phyloP scores from a whole-genome alignment of 2,329 filamentous ascomycete genomes.

The Lasiodiplodia hormozganensis region DNA sequence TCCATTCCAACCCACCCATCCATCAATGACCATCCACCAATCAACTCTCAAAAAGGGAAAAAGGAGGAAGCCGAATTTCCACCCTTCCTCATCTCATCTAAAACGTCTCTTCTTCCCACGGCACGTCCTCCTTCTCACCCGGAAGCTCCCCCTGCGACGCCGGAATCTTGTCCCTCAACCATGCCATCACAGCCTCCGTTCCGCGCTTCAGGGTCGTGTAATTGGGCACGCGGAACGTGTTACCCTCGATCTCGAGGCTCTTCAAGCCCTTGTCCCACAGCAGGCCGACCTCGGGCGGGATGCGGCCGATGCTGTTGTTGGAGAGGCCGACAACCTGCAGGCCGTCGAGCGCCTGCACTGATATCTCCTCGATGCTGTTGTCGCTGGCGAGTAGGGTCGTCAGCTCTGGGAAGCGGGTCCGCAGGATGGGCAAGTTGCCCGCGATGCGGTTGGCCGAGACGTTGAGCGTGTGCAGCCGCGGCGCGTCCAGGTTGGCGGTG shows the following conservation, averaged over 20 bases:
- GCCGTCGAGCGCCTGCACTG: slow-evolving; percentile 75
- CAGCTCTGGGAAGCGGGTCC: slow-evolving; percentile 72
- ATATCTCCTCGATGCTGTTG: slow-evolving; percentile 77
- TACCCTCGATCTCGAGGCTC: slow-evolving; percentile 79
- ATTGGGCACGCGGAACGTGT: slow-evolving; percentile 85
- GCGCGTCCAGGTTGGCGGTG: slow-evolving; percentile 71
- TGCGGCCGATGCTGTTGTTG: slow-evolving; percentile 83
- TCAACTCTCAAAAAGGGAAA: neutral
- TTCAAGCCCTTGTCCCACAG: slow-evolving; percentile 68
- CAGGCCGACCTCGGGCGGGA: slow-evolving; percentile 82
- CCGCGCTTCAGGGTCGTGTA: slow-evolving; percentile 85
- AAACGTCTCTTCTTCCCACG: slow-evolving; percentile 15
- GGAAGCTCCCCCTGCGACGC: slow-evolving; percentile 24
- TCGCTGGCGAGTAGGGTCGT: slow-evolving; percentile 75
- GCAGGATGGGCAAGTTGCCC: slow-evolving; percentile 69
- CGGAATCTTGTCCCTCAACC: slow-evolving; percentile 77
- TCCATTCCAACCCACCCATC: neutral
- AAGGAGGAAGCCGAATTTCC: neutral
- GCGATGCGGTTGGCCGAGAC: slow-evolving; percentile 82
- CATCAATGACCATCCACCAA: neutral
- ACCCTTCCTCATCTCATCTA: neutral
- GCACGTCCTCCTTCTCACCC: slow-evolving; percentile 32
- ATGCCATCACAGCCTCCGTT: slow-evolving; percentile 82
- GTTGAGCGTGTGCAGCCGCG: slow-evolving; percentile 77
- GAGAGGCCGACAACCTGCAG: slow-evolving; percentile 78